These are phyloP conservation scores for Trametes punicea DNA, from an alignment of 768 basidiomycete genomes.

Conservation along the genomic window DNA sequence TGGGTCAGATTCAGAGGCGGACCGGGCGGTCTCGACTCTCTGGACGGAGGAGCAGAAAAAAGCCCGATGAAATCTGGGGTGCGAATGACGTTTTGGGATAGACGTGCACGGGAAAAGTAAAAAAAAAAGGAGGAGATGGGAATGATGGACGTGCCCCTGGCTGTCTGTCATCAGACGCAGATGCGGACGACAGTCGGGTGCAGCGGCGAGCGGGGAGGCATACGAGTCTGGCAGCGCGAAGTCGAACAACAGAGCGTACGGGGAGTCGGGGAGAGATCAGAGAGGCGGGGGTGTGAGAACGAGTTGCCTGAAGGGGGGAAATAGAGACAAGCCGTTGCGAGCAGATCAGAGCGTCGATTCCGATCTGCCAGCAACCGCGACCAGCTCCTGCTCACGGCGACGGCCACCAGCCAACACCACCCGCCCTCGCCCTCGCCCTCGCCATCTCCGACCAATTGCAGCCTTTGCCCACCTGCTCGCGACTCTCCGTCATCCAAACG, in stretches of 20 bases:
- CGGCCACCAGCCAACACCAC: background rate
- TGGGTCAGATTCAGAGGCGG: too few species aligned
- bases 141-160: constrained; percentile 4
- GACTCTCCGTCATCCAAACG: too few species aligned
- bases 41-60: background rate
- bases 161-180: background rate
- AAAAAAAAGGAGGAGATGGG: constrained; percentile 3
- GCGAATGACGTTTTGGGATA: constrained; percentile 12
- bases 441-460: background rate
- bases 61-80: constrained; percentile 16
- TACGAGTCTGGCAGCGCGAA: background rate
- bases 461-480: background rate
- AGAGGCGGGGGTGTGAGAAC: constrained; percentile 13
- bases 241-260: background rate
- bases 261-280: background rate
- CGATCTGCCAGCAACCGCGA: background rate
- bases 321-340: background rate
- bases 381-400: background rate
- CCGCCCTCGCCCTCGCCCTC: background rate
- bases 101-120: background rate
- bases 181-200: background rate
- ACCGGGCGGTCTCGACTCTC: too few species aligned
- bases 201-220: background rate
- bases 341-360: background rate
- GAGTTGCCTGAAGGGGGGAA: constrained; percentile 11